Base-by-base conservation (phyloP, 2,329 filamentous ascomycete genomes). In the Epichloe scottii region DNA sequence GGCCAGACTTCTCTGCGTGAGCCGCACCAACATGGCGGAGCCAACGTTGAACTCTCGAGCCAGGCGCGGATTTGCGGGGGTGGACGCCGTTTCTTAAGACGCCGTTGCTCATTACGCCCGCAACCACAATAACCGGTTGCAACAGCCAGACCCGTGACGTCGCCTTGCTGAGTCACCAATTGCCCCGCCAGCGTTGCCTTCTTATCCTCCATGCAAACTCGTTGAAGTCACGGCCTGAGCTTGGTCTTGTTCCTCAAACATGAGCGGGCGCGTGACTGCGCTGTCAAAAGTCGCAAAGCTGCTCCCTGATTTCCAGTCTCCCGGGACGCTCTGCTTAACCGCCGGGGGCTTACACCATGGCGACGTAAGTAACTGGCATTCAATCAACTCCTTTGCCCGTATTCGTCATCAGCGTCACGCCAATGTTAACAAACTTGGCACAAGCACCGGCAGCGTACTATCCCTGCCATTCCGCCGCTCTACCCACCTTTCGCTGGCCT, bases 401-500 rank as follows among this genome's bases (percentile, higher is more conserved):
- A 8, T 37, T 2, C 21, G 17, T 26, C 40, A 23, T 45, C 23
- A 10, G 5, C 15, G 34, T 30, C 30, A 21, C 17, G 6, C 12
- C 33, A 30, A 19, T 47, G 38, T 30, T 48, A 30, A 51, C 49
- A 34, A 21, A 41, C 3, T n/a, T 21, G 23, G 44, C 47, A 40
- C 50, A 65, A 65, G 62, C 48, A 63, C 61, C 14, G 66, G 65
- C 59, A 85, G 82, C 65, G 81, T 87, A 56, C 78, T 95, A 51
- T 81, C 84, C 64, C 76, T 95, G 55, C 90, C 91, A 8, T 97
- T 97, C 69, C 88, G 91, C 60, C 87, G 84, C 64, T 91, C 89
- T 48, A 82, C 86, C 56, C 77, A 84, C 52, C 75, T 95, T 40
- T 85, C 85, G 53, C 78, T 97, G 55, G 85, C 87, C 51, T 76